Base-by-base conservation (phyloP, 768 basidiomycete species). In the Hysterangium stoloniferum region DNA sequence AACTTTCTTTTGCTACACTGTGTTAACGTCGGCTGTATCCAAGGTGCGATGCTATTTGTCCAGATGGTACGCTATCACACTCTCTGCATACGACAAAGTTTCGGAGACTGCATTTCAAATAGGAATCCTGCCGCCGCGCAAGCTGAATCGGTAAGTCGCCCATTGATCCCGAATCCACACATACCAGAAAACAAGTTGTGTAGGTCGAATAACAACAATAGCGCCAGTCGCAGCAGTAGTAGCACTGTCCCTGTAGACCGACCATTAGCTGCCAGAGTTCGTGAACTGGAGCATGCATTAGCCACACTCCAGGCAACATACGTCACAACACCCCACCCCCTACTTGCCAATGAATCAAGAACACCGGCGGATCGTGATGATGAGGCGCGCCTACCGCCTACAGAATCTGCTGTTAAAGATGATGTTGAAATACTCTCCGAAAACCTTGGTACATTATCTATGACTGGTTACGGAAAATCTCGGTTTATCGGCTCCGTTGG, bases 391-490 rank as follows among this genome's bases (percentile, higher is more conserved):
- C 25, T 2, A 22, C 29, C 17, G n/a, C 27, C 37, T 38, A 41
- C n/a, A 17, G 22, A 25, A n/a, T 7, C 2, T 31, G 15, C 19
- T 3, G 12, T 7, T 19, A n/a, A 31, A 42, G 38, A 4, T 41
- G 17, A 11, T 13, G 40, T 41, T 12, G 38, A 51, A 25, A 13
- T 17, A 35, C 24, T 51, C 17, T 28, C 49, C 6, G 49, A 51
- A 31, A 51, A 43, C 28, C 49, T 51, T 9, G 49, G 49, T 12
- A 51, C 49, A 1, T 24, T 51, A 17, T 51, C 49, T 17, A 51
- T 51, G 25, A 51, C 49, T n/a, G 49, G 49, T 12, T 51, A 51
- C 17, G 49, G 49, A 5, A 51, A 43, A 37, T 51, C 49, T 7
- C 37, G 49, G 20, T 51, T 51, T 32, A 41, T 42, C 20, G 49